Evolutionary conservation across 2,329 filamentous ascomycete species (phyloP).

Genomic region (Pseudogymnoascus sp.): DNA sequence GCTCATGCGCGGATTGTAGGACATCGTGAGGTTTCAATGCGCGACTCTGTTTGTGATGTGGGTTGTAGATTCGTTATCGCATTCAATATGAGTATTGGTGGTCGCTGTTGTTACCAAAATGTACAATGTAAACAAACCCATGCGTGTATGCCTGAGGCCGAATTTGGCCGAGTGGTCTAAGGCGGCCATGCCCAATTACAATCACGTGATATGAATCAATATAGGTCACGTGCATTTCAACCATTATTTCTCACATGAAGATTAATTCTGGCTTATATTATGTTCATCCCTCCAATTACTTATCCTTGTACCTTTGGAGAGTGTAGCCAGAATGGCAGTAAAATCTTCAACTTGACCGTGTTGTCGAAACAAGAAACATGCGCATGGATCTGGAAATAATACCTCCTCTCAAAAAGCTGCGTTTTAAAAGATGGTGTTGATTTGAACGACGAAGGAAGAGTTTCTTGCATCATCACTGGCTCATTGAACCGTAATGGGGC

Average conservation of each 20-base stretch:
- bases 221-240: not conserved
- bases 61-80: not conserved
- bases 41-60: not conserved
- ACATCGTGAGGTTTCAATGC: conserved; percentile 28
- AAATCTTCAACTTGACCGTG: not conserved
- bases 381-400: not conserved
- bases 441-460: not conserved
- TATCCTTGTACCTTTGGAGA: not conserved
- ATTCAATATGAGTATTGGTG: conserved; percentile 3
- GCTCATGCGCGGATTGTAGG: conserved; percentile 44
- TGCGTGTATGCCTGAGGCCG: not conserved
- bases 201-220: not conserved
- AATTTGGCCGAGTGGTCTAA: not conserved
- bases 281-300: not conserved
- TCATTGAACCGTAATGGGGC: not conserved
- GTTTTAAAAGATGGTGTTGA: not conserved
- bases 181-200: not conserved
- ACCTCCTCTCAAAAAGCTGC: not conserved
- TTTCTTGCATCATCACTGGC: not conserved
- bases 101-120: conserved; percentile 2
- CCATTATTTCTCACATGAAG: not conserved
- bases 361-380: not conserved
- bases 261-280: not conserved
- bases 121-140: not conserved
- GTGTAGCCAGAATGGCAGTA: not conserved